Percentiles rank a stretch among this genome's conserved stretches.
These are phyloP conservation scores for Suillus placidus DNA, from an alignment of 768 basidiomycete species.

Conservation along the genomic window DNA sequence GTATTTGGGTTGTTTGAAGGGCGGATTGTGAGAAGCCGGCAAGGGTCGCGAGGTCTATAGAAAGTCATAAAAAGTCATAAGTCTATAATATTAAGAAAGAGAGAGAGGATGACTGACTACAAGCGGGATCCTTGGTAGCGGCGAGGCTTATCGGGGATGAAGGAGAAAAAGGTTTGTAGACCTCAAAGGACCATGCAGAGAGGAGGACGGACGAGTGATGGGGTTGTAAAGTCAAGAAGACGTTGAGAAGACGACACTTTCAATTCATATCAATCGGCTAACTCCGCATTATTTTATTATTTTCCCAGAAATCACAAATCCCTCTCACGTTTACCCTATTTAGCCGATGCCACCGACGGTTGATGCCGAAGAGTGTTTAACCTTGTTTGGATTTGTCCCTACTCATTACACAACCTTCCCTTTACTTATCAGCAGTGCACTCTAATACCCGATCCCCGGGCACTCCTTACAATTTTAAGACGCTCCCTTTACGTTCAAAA, in stretches of 20 bases:
- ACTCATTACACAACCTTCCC: neutral
- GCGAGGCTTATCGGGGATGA: conserved; percentile 46
- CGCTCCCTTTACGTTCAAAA: neutral
- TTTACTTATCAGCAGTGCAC: neutral
- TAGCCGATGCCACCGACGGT: conserved; percentile 29
- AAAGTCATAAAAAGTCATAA: neutral
- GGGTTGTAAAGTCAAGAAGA: conserved; percentile 3
- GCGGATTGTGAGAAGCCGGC: conserved; percentile 72
- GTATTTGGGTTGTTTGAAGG: conserved; percentile 31
- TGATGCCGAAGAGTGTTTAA: conserved; percentile 6
- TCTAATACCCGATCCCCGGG: neutral
- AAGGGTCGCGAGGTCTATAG: conserved; percentile 91
- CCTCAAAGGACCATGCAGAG: conserved; percentile 41
- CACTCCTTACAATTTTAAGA: neutral
- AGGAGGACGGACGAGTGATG: conserved; percentile 19
- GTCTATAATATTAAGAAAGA: neutral
- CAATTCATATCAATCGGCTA: conserved; percentile 32
- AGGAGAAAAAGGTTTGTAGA: conserved; percentile 27
- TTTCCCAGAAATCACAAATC: conserved; percentile 11
- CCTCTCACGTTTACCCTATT: conserved; percentile 22
- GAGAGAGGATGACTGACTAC: conserved; percentile 36
- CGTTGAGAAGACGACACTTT: conserved; percentile 29
- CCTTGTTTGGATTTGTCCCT: neutral
- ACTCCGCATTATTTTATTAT: conserved; percentile 21
- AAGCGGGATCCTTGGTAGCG: conserved; percentile 57